These are phyloP conservation scores for Saccharomycopsis sp. DNA, from an alignment of 805 yeast genomes.

Conservation along the genomic window DNA sequence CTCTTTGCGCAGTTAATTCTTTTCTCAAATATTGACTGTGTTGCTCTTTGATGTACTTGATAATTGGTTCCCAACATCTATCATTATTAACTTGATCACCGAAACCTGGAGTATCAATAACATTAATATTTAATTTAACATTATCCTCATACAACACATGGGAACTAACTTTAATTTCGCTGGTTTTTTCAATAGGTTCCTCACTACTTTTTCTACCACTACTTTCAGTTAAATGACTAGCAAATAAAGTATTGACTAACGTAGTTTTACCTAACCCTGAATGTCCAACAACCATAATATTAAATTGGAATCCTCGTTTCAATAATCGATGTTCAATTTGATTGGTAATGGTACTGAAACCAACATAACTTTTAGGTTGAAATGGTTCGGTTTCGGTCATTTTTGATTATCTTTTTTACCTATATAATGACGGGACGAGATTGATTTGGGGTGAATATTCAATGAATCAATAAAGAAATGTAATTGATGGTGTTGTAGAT, in stretches of 20 bases:
- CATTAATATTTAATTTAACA: constrained; percentile 76
- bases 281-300: constrained; percentile 87
- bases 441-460: background rate
- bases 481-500: too few relatives aligned
- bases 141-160: constrained; percentile 77
- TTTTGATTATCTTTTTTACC: too few relatives aligned
- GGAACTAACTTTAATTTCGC: constrained; percentile 70
- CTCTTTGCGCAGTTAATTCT: constrained; percentile 93
- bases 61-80: constrained; percentile 94
- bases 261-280: constrained; percentile 96
- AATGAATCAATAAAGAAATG: background rate
- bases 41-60: constrained; percentile 91
- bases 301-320: constrained; percentile 91
- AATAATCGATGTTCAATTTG: constrained; percentile 90
- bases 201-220: constrained; percentile 61
- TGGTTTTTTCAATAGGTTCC: constrained; percentile 78
- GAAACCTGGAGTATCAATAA: constrained; percentile 96
- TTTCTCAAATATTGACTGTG: constrained; percentile 85
- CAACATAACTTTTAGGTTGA: constrained; percentile 76
- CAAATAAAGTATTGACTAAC: constrained; percentile 80
- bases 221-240: constrained; percentile 69
- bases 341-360: constrained; percentile 91
- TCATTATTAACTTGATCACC: constrained; percentile 96
- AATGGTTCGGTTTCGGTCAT: constrained; percentile 17
- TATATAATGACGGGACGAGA: too few relatives aligned